Evolutionary conservation across 345 rosid species (phyloP), one percentile per base, ranked within the genome.

Genomic region (Camelina sativa): DNA sequence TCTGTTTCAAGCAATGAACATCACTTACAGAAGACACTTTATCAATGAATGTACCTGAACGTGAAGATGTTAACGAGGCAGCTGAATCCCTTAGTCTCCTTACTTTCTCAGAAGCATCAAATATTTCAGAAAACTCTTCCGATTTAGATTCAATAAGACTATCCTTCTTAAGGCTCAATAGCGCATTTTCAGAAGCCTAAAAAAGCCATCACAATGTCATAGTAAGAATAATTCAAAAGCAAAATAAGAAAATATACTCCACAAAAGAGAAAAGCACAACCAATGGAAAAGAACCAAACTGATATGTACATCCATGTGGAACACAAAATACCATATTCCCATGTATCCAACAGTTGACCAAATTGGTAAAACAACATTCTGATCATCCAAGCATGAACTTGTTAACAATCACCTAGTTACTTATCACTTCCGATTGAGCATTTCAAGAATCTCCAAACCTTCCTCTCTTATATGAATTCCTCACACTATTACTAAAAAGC

Each of bases 181-280:
- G 58, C 51, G 91, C 89, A 69, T 85, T 83, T 47, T 87, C 88
- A 72, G 90, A 88, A 22, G 96, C 95, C 96, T 87, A 41, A n/a
- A 23, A 23, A 25, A 28, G 5, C n/a, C 30, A 76, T 54, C 37
- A 17, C 64, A 74, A 72, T 16, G 40, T 22, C 65, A 64, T 22
- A 40, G 19, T 16, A 54, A 56, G 47, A 48, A 35, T 11, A 40
- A 52, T 28, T 32, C 22, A 23, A 37, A 7, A 64, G 7, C 5
- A 44, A 16, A 41, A 20, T n/a, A 17, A 28, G 32, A 48, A 56
- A 61, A 65, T 65, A 73, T 22, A 17, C 15, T 30, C 55, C 34
- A 17, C 37, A 52, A 28, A 40, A 56, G 30, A 22, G n/a, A 37
- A 72, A 37, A 11, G 16, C 57, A 58, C 46, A 70, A 16, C 20